A percentile compares a stretch with the other conserved stretches of the same genome.
phyloP scores from a whole-genome alignment of 495 filamentous ascomycete genomes.

The Daldinia bambusicola region DNA sequence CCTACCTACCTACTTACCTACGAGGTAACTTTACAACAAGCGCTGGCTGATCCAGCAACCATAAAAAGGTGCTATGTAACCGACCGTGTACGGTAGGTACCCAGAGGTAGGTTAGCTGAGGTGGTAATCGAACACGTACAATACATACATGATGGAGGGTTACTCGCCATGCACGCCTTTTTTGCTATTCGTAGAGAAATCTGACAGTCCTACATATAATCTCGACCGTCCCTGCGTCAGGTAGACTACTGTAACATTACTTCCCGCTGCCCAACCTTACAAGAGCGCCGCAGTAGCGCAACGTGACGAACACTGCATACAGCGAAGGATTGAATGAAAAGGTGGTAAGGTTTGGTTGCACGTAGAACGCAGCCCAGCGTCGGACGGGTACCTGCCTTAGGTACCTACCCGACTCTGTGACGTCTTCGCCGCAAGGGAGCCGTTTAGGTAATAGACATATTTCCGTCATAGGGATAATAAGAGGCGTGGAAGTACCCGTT shows the following conservation, averaged over 20 bases:
- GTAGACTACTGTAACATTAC: slow-evolving; percentile 12
- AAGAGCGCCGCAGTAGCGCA: neutral
- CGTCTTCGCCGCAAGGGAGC: neutral
- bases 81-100: neutral
- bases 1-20: no score
- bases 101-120: no score
- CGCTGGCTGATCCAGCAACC: neutral
- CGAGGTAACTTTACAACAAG: slow-evolving; percentile 1
- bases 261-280: slow-evolving; percentile 5
- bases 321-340: neutral
- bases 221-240: neutral
- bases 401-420: neutral
- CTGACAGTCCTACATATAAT: neutral
- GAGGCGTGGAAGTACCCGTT: no score
- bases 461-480: no score
- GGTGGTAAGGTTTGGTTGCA: neutral
- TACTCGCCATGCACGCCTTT: neutral
- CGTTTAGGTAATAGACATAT: neutral
- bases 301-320: slow-evolving; percentile 3
- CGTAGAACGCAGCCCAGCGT: neutral
- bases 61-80: neutral
- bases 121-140: no score
- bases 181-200: slow-evolving; percentile 6
- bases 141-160: slow-evolving; percentile 1
- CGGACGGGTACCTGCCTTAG: slow-evolving; percentile 5